Evolutionary conservation across 139 green algal genomes (phyloP).

Genomic region (Diplosphaera chodatii): DNA sequence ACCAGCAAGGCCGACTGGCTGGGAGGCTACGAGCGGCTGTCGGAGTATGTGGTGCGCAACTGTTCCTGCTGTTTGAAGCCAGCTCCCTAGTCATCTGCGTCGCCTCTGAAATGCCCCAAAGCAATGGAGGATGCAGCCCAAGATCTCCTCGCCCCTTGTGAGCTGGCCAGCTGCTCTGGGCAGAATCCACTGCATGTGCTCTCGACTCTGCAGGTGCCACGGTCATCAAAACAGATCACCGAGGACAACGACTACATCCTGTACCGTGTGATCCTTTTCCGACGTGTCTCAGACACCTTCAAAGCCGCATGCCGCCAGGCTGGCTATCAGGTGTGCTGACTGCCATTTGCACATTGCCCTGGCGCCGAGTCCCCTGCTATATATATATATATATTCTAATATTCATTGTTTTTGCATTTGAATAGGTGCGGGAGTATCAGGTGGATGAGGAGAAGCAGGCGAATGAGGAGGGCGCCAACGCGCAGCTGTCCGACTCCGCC

Average conservation of each 20-base stretch:
- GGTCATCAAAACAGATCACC: slow-evolving; percentile 56
- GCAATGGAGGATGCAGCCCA: too few species aligned
- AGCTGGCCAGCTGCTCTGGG: too few species aligned
- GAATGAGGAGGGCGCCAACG: slow-evolving; percentile 22
- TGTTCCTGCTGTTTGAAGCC: too few species aligned
- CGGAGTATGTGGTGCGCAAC: slow-evolving; percentile 82
- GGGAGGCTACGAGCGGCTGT: slow-evolving; percentile 79
- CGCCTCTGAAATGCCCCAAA: too few species aligned
- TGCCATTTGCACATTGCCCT: too few species aligned
- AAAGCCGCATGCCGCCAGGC: slow-evolving; percentile 73
- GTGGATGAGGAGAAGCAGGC: slow-evolving; percentile 18
- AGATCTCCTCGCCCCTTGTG: too few species aligned
- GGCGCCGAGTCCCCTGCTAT: too few species aligned
- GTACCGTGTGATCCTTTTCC: slow-evolving; percentile 85
- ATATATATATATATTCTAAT: too few species aligned
- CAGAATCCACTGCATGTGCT: too few species aligned
- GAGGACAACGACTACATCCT: slow-evolving; percentile 91
- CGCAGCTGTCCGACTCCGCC: slow-evolving; percentile 52
- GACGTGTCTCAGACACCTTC: slow-evolving; percentile 86
- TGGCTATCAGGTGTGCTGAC: slow-evolving; percentile 70
- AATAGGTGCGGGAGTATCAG: slow-evolving; percentile 67
- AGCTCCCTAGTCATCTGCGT: too few species aligned
- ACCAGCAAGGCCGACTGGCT: slow-evolving; percentile 77
- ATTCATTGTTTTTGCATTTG: too few species aligned
- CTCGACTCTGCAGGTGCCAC: slow-evolving; percentile 65